Evolutionary conservation across 305 asterid species (phyloP).

Genomic region (Fraxinus xanthoxyloides): DNA sequence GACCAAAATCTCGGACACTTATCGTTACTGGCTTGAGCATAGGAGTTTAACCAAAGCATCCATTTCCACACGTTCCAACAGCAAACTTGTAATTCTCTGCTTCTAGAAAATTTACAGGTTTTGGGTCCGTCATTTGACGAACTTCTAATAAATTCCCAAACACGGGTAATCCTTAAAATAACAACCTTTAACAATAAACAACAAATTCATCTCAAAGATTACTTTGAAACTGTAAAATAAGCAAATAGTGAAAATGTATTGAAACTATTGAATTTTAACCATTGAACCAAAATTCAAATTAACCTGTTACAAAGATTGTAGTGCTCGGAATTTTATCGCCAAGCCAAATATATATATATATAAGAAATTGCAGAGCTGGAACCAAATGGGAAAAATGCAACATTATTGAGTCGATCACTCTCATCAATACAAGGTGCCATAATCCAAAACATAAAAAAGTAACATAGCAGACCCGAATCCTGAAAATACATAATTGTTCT

Average conservation of each 20-base stretch:
- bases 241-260: not conserved
- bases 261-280: not conserved
- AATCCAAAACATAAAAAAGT: not conserved
- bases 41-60: not conserved
- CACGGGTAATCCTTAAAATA: too few relatives aligned
- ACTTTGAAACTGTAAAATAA: not conserved
- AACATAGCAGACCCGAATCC: conserved; percentile 11
- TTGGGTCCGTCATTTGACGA: not conserved
- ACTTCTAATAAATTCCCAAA: too few relatives aligned
- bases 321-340: too few relatives aligned
- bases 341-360: too few relatives aligned
- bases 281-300: not conserved
- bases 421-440: not conserved
- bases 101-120: not conserved
- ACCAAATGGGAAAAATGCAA: not conserved
- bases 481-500: conserved; percentile 18
- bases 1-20: not conserved
- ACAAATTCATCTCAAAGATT: not conserved
- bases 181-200: too few relatives aligned
- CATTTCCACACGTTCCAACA: not conserved
- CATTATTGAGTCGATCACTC: not conserved
- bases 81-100: not conserved
- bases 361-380: not conserved
- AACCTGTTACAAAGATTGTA: too few relatives aligned
- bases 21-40: not conserved